Base-by-base conservation (phyloP, 805 yeast genomes). In the Saccharomycopsis amapae region DNA sequence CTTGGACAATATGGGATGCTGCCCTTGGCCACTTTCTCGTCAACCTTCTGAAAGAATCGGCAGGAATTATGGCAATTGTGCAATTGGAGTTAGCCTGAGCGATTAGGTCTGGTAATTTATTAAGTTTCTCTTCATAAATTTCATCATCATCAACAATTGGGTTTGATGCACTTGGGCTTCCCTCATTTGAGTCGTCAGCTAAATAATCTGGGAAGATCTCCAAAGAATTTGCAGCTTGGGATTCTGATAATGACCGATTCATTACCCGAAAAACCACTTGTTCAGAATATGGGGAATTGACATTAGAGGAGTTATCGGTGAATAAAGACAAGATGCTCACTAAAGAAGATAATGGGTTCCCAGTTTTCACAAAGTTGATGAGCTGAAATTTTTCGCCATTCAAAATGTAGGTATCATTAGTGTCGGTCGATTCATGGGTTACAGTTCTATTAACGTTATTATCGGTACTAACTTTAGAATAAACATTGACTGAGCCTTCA, bases 1-100 rank as follows among this genome's bases (percentile, higher is more conserved):
- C 88, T 56, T 94, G 96, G 12, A 90, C 90, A 25, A 93, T 89
- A 61, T 89, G 96, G 0, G 96, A 85, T 0, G 96, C 82, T 1
- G 96, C 85, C 52, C 84, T 77, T 4, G 97, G 97, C 58, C 80
- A 86, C 55, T 79, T 84, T 25, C 67, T 59, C 5, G 84, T 81
- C 33, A 90, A 72, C 44, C 83, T 68, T 45, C 76, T 72, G 55
- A 90, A 93, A 0, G 97, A 85, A 43, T 78, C 80, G 1, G 81
- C 78, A 0, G 98, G 98, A 13, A 90, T 89, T 31, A 90, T 83
- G 0, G 97, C 95, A 44, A 90, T 83, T 0, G 97, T 89, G 28
- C 94, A 84, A 34, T 75, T 78, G 2, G 69, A 66, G 5, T 75
- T 73, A 0, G 97, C 95, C 30, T 82, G 72, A 0, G 94, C 96